Evolutionary conservation across 345 rosid genomes (phyloP), one percentile per base, ranked within the genome.

Genomic region (Hypericum androsaemum): DNA sequence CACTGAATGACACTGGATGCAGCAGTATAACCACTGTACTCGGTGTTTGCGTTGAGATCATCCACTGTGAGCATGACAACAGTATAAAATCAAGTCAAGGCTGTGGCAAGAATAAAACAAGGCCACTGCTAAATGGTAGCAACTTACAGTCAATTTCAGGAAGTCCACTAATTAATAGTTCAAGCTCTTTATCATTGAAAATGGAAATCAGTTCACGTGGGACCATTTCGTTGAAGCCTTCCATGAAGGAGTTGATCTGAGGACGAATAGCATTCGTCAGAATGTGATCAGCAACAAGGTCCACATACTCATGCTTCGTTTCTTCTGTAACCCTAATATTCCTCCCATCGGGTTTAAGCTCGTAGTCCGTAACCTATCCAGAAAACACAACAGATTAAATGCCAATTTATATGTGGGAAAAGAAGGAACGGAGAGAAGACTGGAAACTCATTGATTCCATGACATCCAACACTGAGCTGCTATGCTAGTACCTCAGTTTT

Each of bases 121-220:
- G 43, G 7, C 50, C 40, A 56, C 35, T 47, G 17, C 17, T 49
- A 50, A n/a, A 56, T 7, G 45, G 12, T 36, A 58, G 48, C 53
- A 73, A 72, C 98, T 87, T 67, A 90, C 98, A 71, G 62, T 90
- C 96, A 71, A 90, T 90, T 74, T 90, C 98, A n/a, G 98, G 98
- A 66, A 90, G 86, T 35, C 98, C 98, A n/a, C 98, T 90, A 60
- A 90, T 90, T 41, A 90, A 84, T 9, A 90, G 89, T 80, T 90
- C 98, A n/a, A 90, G 92, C 86, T 90, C 98, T 75, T 90, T 90
- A 59, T 90, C 98, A 50, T 90, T 84, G 52, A 90, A 90, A 46
- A 88, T 81, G 53, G 95, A 84, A 59, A 90, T 84, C 17, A 90
- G 94, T 35, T 88, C 88, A 50, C 79, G 71, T 3, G 88, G 83